Base-by-base conservation (phyloP, 257 asterid genomes). In the Solanum piurae region DNA sequence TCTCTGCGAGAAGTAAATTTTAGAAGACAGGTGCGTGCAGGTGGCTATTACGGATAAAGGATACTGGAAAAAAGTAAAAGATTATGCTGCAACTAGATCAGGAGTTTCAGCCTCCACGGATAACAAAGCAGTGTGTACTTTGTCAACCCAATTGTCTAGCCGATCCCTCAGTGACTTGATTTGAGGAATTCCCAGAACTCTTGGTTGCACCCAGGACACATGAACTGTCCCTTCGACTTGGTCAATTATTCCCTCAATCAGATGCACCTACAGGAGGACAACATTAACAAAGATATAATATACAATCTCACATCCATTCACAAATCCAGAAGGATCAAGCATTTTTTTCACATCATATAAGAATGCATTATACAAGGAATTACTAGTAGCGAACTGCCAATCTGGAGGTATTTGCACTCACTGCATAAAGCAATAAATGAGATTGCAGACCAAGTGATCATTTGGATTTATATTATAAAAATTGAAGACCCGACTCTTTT, bases 21-120 rank as follows among this genome's bases (percentile, higher is more conserved):
- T 16, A 49, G 55, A 46, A 31, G 60, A 49, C 44, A 29, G 86
- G 44, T n/a, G 1, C 9, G 66, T 14, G 10, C 9, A 37, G 9
- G 11, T 9, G 3, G 21, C 69, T 10, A 31, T 80, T 46, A 46
- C 16, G 12, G 84, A 42, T 58, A 46, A 10, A 80, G 68, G 29
- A 34, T 4, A 29, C 40, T 46, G 18, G 68, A 31, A 46, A 82
- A 55, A 82, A 5, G 20, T 52, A 3, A n/a, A 88, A 60, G 87
- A 87, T 93, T 88, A 96, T 12, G 98, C 93, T 62, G 98, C 96
- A 90, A 95, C 99, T 36, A 97, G 90, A 93, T 97, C 99, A 55
- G 99, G 99, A 73, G 98, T 94, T 88, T 97, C 99, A 3, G 99
- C 98, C 92, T 96, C 99, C 2, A 97, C 98, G 1, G 98, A 95